Evolutionary conservation across 805 yeast genomes (phyloP).

Genomic region (Ogataea nitratoaversa): DNA sequence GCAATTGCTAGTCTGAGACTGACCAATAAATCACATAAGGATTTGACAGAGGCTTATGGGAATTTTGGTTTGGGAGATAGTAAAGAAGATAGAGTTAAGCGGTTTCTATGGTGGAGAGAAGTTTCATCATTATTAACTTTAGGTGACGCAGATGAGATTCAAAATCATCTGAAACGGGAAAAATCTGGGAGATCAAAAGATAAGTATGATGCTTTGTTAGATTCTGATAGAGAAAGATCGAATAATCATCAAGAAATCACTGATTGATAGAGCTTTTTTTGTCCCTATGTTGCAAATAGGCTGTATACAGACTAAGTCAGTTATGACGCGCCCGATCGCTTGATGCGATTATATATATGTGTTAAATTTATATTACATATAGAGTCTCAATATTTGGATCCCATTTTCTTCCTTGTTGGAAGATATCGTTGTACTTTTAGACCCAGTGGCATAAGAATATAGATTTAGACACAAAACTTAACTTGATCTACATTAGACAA

Average conservation of each 20-base stretch:
- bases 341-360: too few species aligned
- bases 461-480: too few species aligned
- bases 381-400: too few species aligned
- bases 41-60: slow-evolving; percentile 37
- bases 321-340: too few species aligned
- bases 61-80: slow-evolving; percentile 52
- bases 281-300: background rate
- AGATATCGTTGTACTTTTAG: too few species aligned
- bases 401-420: too few species aligned
- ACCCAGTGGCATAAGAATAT: too few species aligned
- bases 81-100: slow-evolving; percentile 45
- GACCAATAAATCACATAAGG: slow-evolving; percentile 39
- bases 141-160: slow-evolving; percentile 22
- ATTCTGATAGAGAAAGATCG: background rate
- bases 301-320: background rate
- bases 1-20: slow-evolving; percentile 18
- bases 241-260: background rate
- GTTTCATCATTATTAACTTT: slow-evolving; percentile 23
- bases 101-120: slow-evolving; percentile 55
- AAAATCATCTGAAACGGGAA: slow-evolving; percentile 15
- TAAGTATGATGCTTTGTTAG: background rate
- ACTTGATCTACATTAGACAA: too few species aligned
- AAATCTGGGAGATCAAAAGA: slow-evolving; percentile 4
- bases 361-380: too few species aligned
- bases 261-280: background rate